Evolutionary conservation across 2,329 filamentous ascomycete genomes (phyloP).

Genomic region (Penicillium freii): DNA sequence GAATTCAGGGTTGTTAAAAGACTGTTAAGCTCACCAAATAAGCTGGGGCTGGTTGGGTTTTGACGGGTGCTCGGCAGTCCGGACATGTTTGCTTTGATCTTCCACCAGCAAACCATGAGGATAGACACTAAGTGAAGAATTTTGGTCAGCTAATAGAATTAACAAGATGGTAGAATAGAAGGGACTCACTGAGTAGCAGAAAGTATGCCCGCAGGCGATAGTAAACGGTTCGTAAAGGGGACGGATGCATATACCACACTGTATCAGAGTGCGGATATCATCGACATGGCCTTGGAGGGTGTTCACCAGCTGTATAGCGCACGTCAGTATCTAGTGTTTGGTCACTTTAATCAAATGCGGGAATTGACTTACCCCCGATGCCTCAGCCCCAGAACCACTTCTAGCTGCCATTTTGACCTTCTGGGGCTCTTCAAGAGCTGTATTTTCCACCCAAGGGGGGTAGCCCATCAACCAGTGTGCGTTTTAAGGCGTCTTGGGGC

Average conservation of each 20-base stretch:
- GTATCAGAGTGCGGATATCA: conserved; percentile 59
- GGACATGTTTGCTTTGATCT: conserved; percentile 64
- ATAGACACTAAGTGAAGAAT: conserved; percentile 49
- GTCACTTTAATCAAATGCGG: background rate
- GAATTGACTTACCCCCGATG: conserved; percentile 31
- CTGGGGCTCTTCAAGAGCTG: background rate
- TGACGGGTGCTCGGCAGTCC: conserved; percentile 62
- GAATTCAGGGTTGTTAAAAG: background rate
- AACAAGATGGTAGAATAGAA: background rate
- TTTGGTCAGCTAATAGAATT: conserved; percentile 19
- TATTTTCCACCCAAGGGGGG: background rate
- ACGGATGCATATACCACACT: conserved; percentile 67
- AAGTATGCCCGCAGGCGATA: conserved; percentile 67
- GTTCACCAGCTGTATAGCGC: conserved; percentile 35
- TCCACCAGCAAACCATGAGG: conserved; percentile 55
- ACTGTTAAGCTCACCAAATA: conserved; percentile 53
- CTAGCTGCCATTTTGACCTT: conserved; percentile 14
- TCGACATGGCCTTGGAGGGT: conserved; percentile 57
- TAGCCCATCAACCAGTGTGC: conserved; percentile 5
- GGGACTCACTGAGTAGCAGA: conserved; percentile 62
- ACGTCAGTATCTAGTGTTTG: conserved; percentile 12
- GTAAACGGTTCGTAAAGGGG: conserved; percentile 69
- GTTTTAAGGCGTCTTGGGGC: conserved; percentile 13
- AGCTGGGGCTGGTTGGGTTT: conserved; percentile 60
- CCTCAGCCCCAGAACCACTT: conserved; percentile 20